phyloP scores from a whole-genome alignment of 176 grass and related monocot genomes.

The Oryza meridionalis region DNA sequence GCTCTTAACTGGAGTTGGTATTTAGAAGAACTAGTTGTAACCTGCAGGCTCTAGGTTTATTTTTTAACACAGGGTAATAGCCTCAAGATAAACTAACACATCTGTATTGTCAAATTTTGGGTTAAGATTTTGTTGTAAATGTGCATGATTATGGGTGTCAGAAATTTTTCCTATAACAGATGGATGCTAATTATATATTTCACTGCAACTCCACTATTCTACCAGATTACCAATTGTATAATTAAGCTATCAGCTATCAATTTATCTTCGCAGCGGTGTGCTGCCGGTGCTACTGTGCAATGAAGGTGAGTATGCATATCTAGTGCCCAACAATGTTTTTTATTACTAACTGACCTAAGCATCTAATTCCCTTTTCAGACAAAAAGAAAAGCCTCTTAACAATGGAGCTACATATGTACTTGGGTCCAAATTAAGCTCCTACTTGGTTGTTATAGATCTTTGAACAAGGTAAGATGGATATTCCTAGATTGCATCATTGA shows the following conservation, averaged over 20 bases:
- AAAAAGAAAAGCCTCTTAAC: not conserved
- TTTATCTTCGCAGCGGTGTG: not conserved
- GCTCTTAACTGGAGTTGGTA: slow-evolving; percentile 1
- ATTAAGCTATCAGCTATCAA: not conserved
- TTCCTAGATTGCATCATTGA: not conserved
- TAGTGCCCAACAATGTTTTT: not conserved
- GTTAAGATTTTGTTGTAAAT: not conserved
- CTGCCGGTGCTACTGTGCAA: not conserved
- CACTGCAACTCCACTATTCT: not conserved
- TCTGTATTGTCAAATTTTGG: slow-evolving; percentile 13
- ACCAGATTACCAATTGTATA: not conserved
- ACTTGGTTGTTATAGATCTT: slow-evolving; percentile 13
- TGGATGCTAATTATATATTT: slow-evolving; percentile 16
- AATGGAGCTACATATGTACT: not conserved
- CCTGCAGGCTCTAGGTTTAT: slow-evolving; percentile 38
- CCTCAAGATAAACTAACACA: slow-evolving; percentile 32
- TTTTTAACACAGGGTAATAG: slow-evolving; percentile 15
- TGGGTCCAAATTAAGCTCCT: not conserved
- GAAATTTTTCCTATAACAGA: not conserved
- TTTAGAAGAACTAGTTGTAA: slow-evolving; percentile 36
- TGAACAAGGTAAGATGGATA: not conserved
- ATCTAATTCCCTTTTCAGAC: slow-evolving; percentile 2
- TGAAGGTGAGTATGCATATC: not conserved
- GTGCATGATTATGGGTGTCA: slow-evolving; percentile 11
- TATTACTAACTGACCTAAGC: not conserved